Percentiles rank a stretch among this genome's conserved stretches.
phyloP scores from a whole-genome alignment of 805 yeast species.

The Zygosaccharomyces bailii region DNA sequence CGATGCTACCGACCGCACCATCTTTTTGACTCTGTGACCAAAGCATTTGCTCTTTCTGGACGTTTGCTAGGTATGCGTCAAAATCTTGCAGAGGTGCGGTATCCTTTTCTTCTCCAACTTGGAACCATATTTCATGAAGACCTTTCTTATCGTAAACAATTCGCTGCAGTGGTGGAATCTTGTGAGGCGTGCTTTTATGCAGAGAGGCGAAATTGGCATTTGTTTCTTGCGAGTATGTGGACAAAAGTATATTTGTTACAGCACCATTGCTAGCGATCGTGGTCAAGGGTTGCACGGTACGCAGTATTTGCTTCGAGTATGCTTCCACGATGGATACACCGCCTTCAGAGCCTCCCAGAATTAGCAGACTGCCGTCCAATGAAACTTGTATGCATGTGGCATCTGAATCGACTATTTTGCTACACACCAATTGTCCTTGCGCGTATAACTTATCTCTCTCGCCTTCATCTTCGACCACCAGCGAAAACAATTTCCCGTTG shows the following conservation, averaged over 20 bases:
- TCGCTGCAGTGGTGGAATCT: constrained; percentile 66
- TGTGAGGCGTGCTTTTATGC: constrained; percentile 17
- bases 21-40: constrained; percentile 40
- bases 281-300: constrained; percentile 42
- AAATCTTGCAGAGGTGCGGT: constrained; percentile 36
- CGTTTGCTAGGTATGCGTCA: constrained; percentile 47
- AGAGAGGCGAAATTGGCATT: constrained; percentile 1
- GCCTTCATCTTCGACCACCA: constrained; percentile 34
- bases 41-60: constrained; percentile 49
- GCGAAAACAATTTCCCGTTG: constrained; percentile 39
- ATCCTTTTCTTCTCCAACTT: constrained; percentile 27
- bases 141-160: constrained; percentile 43
- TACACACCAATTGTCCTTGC: constrained; percentile 30
- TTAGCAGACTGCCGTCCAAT: constrained; percentile 67
- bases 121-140: constrained; percentile 44
- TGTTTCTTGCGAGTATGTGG: constrained; percentile 9
- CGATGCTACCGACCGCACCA: constrained; percentile 26
- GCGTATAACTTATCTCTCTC: constrained; percentile 20
- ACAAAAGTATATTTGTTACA: constrained; percentile 27
- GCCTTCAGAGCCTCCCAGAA: constrained; percentile 76
- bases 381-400: constrained; percentile 59
- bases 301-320: constrained; percentile 62
- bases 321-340: constrained; percentile 64
- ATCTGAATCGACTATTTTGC: constrained; percentile 25
- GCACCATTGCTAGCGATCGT: constrained; percentile 27